A percentile compares a stretch with the other conserved stretches of the same genome.
Evolutionary conservation across 108 stramenopile genomes (phyloP).

Genomic region (Discostella pseudostelligera): DNA sequence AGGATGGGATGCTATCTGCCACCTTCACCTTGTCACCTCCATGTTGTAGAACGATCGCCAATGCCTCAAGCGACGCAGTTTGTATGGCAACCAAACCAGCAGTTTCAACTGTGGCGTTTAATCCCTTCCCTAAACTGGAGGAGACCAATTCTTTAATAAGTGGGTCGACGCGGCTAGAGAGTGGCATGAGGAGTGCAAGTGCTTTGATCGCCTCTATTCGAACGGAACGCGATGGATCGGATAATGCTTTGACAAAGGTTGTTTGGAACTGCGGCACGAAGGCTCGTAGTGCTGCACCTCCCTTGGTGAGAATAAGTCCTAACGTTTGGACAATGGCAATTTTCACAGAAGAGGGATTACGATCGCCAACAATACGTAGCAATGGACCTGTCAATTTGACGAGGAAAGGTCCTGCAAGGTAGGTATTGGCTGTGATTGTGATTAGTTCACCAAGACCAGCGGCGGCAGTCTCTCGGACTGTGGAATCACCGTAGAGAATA

Average conservation of each 20-base stretch:
- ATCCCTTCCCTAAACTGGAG: conserved; percentile 65
- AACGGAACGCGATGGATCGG: conserved; percentile 90
- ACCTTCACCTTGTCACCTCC: conserved; percentile 84
- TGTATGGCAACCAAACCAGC: conserved; percentile 81
- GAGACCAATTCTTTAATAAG: conserved; percentile 89
- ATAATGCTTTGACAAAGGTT: conserved; percentile 97
- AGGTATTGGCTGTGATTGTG: conserved; percentile 80
- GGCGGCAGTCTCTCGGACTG: conserved; percentile 86
- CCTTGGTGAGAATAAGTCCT: conserved; percentile 88
- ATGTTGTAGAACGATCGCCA: conserved; percentile 60
- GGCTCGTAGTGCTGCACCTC: conserved; percentile 90
- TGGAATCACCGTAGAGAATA: conserved; percentile 88
- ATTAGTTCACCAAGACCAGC: conserved; percentile 95
- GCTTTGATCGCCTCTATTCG: conserved; percentile 81
- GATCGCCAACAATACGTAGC: conserved; percentile 96
- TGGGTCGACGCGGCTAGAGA: conserved; percentile 89
- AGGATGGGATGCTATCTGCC: conserved; percentile 79
- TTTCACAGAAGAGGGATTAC: conserved; percentile 92
- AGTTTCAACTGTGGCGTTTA: conserved; percentile 38
- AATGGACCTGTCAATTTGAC: conserved; percentile 98
- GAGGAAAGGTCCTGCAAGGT: conserved; percentile 84
- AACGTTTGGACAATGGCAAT: conserved; percentile 90
- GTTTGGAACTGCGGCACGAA: conserved; percentile 99
- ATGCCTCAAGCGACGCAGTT: conserved; percentile 80
- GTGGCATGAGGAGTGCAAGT: conserved; percentile 85